Evolutionary conservation across 805 yeast genomes (phyloP).

Genomic region (Phaffomyces antillensis): DNA sequence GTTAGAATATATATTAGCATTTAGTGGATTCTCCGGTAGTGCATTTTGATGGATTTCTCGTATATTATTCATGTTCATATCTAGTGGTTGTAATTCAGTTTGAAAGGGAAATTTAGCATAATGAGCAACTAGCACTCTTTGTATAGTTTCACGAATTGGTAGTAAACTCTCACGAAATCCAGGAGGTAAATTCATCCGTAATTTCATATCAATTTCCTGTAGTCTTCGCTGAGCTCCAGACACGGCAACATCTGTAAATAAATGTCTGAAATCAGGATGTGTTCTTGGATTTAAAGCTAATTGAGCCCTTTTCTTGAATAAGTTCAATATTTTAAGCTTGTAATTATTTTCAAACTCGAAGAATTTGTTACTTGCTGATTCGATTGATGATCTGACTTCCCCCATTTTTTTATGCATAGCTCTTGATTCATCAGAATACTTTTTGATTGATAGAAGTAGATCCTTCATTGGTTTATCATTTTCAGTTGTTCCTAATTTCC

Average conservation of each 20-base stretch:
- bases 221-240: neutral
- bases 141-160: too few relatives aligned
- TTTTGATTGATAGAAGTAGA: neutral
- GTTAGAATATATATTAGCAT: conserved; percentile 2
- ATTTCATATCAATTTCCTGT: neutral
- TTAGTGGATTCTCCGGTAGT: neutral
- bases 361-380: neutral
- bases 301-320: conserved; percentile 1
- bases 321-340: too few relatives aligned
- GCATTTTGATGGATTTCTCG: too few relatives aligned
- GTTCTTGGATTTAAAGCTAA: neutral
- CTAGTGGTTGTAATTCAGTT: too few relatives aligned
- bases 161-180: neutral
- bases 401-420: neutral
- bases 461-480: conserved; percentile 1
- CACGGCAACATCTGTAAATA: neutral
- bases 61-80: too few relatives aligned
- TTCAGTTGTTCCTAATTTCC: conserved; percentile 3
- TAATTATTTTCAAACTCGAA: neutral
- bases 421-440: conserved; percentile 5
- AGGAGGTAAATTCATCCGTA: neutral
- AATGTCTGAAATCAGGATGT: neutral
- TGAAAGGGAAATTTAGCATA: too few relatives aligned
- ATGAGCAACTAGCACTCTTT: too few relatives aligned
- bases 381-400: neutral